phyloP scores from a whole-genome alignment of 495 filamentous ascomycete species.

The Penicillium pancosmium region DNA sequence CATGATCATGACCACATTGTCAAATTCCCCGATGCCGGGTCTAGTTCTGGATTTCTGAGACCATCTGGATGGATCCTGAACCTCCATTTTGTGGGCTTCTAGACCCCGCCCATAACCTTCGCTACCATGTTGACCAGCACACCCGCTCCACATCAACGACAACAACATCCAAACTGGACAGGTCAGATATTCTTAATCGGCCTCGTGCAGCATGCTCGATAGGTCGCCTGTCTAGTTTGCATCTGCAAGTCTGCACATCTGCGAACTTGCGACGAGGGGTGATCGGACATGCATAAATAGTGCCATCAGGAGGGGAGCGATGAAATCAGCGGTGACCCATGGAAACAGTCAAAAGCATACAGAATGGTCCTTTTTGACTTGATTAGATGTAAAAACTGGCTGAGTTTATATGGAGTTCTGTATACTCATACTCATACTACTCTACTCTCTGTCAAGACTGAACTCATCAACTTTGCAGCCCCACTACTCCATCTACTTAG shows the following conservation, averaged over 20 bases:
- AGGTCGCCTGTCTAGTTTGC: constrained; percentile 1
- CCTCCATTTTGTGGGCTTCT: too few relatives aligned
- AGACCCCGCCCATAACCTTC: background rate
- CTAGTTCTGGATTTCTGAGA: too few relatives aligned
- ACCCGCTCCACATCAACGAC: background rate
- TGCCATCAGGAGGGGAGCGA: background rate
- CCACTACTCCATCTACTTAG: background rate
- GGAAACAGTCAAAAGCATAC: background rate
- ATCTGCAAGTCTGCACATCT: constrained; percentile 1
- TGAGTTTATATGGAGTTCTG: too few relatives aligned
- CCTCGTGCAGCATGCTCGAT: constrained; percentile 3
- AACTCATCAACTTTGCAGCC: background rate
- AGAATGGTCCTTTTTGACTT: background rate
- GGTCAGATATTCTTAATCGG: background rate
- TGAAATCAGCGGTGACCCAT: constrained; percentile 5
- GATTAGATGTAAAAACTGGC: too few relatives aligned
- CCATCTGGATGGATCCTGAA: too few relatives aligned
- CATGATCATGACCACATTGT: too few relatives aligned
- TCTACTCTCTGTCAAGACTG: too few relatives aligned
- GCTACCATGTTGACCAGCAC: constrained; percentile 3
- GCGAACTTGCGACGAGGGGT: constrained; percentile 1
- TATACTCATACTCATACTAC: too few relatives aligned
- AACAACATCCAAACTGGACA: background rate
- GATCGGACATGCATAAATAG: constrained; percentile 4
- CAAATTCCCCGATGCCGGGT: too few relatives aligned